Evolutionary conservation across 495 filamentous ascomycete genomes (phyloP).

Genomic region (Pyrenula massariospora): DNA sequence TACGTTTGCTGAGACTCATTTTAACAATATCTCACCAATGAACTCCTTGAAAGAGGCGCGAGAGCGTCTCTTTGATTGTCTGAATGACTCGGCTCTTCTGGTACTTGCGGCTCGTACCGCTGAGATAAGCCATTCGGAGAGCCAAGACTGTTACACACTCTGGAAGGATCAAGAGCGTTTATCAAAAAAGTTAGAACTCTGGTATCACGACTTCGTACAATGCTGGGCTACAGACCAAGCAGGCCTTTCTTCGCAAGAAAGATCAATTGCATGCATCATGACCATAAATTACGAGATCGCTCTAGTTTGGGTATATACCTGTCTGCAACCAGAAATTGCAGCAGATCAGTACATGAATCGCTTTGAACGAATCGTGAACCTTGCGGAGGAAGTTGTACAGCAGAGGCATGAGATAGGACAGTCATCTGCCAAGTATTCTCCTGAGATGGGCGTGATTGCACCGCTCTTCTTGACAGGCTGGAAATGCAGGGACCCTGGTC

Average conservation of each 20-base stretch:
- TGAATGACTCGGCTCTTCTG: not conserved
- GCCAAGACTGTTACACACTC: not conserved
- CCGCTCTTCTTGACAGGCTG: not conserved
- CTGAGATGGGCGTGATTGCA: not conserved
- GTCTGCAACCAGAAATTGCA: not conserved
- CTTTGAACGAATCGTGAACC: not conserved
- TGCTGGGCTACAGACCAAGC: not conserved
- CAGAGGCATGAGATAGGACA: not conserved
- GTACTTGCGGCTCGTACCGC: not conserved
- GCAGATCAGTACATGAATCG: not conserved
- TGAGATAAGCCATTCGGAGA: not conserved
- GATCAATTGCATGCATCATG: not conserved
- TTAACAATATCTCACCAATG: not conserved
- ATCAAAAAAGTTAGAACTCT: not conserved
- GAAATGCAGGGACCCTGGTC: not conserved
- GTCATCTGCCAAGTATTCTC: not conserved
- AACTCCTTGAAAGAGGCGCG: not conserved
- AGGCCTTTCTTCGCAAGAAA: not conserved
- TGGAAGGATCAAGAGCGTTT: not conserved
- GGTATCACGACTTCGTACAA: not conserved
- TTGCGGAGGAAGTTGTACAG: not conserved
- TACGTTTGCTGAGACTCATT: not conserved
- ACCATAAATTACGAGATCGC: not conserved
- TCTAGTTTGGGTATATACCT: not conserved
- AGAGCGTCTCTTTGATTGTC: not conserved